phyloP scores from a whole-genome alignment of 176 grass and related monocot species.

The Juncus inflexus region DNA sequence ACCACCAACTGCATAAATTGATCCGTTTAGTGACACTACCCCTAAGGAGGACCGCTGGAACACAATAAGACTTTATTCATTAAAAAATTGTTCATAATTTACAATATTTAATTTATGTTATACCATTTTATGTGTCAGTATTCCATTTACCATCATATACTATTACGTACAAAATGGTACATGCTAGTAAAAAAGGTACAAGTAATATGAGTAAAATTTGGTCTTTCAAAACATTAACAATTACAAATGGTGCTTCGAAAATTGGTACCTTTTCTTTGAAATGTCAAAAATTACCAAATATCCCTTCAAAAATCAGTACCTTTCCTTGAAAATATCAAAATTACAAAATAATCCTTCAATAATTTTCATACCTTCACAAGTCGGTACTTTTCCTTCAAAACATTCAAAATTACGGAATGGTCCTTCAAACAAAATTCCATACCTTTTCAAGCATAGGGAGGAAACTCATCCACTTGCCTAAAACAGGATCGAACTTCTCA shows the following conservation, averaged over 20 bases:
- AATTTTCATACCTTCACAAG: background rate
- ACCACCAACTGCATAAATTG: slow-evolving; percentile 73
- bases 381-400: too few species aligned
- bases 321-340: too few species aligned
- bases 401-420: too few species aligned
- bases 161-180: too few species aligned
- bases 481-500: slow-evolving; percentile 62
- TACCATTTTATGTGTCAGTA: too few species aligned
- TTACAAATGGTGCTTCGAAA: too few species aligned
- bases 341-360: background rate
- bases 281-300: background rate
- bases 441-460: slow-evolving; percentile 81
- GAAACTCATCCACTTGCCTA: slow-evolving; percentile 58
- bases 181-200: too few species aligned
- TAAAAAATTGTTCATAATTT: background rate
- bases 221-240: too few species aligned
- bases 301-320: background rate
- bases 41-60: slow-evolving; percentile 70
- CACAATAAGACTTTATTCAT: slow-evolving; percentile 1
- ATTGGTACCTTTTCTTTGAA: too few species aligned
- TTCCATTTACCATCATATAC: too few species aligned
- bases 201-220: too few species aligned
- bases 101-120: background rate
- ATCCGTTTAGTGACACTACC: slow-evolving; percentile 53
- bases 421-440: background rate